Base-by-base conservation (phyloP, 306 rosid species). In the Psophocarpus tetragonolobus region DNA sequence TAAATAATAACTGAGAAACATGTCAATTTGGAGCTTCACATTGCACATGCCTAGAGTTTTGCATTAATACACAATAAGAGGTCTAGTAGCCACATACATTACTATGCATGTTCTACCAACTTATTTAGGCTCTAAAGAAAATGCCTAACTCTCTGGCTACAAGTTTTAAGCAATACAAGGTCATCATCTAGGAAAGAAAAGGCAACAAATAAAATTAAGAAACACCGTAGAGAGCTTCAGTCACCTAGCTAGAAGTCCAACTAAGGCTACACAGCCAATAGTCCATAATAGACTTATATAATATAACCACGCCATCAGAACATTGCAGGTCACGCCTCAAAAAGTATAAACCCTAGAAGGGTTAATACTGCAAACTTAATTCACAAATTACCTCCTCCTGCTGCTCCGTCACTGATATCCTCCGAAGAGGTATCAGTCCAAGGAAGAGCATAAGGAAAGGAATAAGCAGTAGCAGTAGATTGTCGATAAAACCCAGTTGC, bases 381-480 rank as follows among this genome's bases (percentile, higher is more conserved):
- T 87, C 85, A 89, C 75, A 89, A 71, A 83, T 80, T 33, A 75
- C 80, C 82, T 33, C 73, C 91, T 29, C 69, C 88, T 18, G 76
- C 89, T 47, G 85, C 89, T 47, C 88, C 92, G 5, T 82, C 91
- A 73, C 86, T 75, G 30, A 80, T 84, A 7, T 83, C 87, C 69
- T 83, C 84, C 0, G 79, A 58, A 32, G 86, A 45, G 44, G 23
- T 58, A 48, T 87, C 93, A 79, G 81, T 84, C 98, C 98, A 94
- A 17, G 97, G 92, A 48, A 85, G 82, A 80, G 85, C 58, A 70
- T 87, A 91, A 66, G 90, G 88, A 53, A 85, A 82, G 60, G 88
- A 82, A 68, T 78, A 88, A 57, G 74, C 8, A 63, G 75, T 8
- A 33, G 79, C 18, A 58, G 85, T 45, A 61, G 79, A 72, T 23